Conservation (phyloP, 1,284 basidiomycete genomes). For the Ustanciosporium gigantosporum region DNA sequence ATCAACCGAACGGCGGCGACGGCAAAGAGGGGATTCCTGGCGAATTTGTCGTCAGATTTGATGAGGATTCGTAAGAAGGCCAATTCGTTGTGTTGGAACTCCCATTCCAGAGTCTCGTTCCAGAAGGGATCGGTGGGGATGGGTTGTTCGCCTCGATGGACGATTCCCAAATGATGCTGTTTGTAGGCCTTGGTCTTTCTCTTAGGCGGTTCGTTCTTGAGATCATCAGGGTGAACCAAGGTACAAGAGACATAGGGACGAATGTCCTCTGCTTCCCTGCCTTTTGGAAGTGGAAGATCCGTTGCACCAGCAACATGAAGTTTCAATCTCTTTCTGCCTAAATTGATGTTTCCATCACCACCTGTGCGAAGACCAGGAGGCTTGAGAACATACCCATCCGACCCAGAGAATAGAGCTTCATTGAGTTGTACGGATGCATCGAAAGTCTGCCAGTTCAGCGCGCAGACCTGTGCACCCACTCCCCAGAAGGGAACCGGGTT, state of each 20-base stretch:
- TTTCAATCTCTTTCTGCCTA: constrained; percentile 26
- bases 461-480: constrained; percentile 67
- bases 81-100: constrained; percentile 44
- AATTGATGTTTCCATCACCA: constrained; percentile 30
- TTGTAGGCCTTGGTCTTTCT: constrained; percentile 46
- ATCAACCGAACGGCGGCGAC: constrained; percentile 39
- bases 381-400: constrained; percentile 68
- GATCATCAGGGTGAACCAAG: constrained; percentile 39
- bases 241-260: constrained; percentile 53
- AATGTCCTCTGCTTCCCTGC: constrained; percentile 41
- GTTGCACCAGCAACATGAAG: constrained; percentile 49
- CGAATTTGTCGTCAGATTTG: constrained; percentile 54
- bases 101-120: constrained; percentile 48
- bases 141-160: constrained; percentile 45
- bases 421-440: constrained; percentile 64
- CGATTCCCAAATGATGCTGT: constrained; percentile 37
- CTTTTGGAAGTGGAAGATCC: constrained; percentile 44
- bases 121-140: constrained; percentile 44
- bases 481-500: constrained; percentile 66
- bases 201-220: constrained; percentile 33
- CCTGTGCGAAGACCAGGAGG: constrained; percentile 59
- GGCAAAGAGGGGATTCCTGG: constrained; percentile 47
- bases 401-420: constrained; percentile 70
- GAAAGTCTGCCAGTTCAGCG: constrained; percentile 69
- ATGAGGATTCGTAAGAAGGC: constrained; percentile 46